Conservation (phyloP, 495 filamentous ascomycete species). For the Aspergillus bertholletiae region DNA sequence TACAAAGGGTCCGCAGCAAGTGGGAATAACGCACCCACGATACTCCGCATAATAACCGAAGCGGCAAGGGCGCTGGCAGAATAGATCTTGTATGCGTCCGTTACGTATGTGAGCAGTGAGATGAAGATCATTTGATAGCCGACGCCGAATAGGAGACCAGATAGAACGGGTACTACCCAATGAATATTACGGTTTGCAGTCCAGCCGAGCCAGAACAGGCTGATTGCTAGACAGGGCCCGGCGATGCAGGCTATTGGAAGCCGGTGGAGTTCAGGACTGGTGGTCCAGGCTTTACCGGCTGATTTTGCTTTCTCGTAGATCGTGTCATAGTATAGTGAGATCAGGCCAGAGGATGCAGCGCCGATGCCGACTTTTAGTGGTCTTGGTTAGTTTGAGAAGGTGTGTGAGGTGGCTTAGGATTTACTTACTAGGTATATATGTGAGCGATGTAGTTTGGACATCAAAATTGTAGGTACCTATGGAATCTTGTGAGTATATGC, state of each 20-base stretch:
- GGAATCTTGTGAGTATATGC: background rate
- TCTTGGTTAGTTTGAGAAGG: background rate
- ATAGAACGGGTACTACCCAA: conserved; percentile 62
- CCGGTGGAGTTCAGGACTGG: conserved; percentile 57
- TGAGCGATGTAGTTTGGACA: conserved; percentile 36
- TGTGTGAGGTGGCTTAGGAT: background rate
- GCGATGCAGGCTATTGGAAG: conserved; percentile 65
- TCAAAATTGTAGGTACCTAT: conserved; percentile 33
- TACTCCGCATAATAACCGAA: conserved; percentile 53
- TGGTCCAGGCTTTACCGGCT: conserved; percentile 35
- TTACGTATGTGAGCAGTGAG: conserved; percentile 69
- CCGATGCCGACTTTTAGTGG: conserved; percentile 31
- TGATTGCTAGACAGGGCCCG: conserved; percentile 57
- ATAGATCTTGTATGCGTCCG: conserved; percentile 72
- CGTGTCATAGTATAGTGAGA: conserved; percentile 52
- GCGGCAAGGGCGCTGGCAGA: conserved; percentile 68
- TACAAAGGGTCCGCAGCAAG: conserved; percentile 43
- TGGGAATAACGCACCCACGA: conserved; percentile 57
- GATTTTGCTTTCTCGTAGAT: conserved; percentile 43
- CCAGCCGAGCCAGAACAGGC: conserved; percentile 74
- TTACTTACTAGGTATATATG: conserved; percentile 38
- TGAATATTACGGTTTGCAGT: conserved; percentile 51
- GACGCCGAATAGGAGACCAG: conserved; percentile 65
- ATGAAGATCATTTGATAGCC: conserved; percentile 67
- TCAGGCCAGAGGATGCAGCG: conserved; percentile 32